Conservation (phyloP, 2,329 filamentous ascomycete genomes). For the Nemania sp. region DNA sequence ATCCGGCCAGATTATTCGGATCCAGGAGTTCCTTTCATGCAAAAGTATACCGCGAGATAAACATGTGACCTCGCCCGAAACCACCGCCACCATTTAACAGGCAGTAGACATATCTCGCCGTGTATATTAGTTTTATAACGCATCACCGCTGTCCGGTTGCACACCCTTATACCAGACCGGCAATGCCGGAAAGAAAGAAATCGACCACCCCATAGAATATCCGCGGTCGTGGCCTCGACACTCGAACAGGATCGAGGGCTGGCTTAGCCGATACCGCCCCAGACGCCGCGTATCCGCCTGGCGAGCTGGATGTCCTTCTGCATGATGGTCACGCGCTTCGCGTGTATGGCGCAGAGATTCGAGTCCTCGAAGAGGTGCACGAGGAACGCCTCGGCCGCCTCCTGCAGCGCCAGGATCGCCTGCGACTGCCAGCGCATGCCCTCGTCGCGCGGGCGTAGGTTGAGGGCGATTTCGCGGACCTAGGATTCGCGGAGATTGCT, state of each 20-base stretch:
- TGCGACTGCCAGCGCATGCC: constrained; percentile 95
- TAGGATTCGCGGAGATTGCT: constrained; percentile 31
- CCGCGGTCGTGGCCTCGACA: no score
- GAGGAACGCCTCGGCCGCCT: constrained; percentile 94
- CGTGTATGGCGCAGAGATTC: constrained; percentile 95
- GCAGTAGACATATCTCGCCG: no score
- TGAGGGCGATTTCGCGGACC: constrained; percentile 73
- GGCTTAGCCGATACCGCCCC: constrained; percentile 64
- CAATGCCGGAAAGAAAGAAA: no score
- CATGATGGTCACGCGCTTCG: constrained; percentile 96
- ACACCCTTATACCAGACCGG: no score
- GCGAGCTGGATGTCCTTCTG: constrained; percentile 97
- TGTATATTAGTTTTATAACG: no score
- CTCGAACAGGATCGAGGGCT: neutral
- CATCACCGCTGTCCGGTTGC: no score
- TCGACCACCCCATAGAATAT: no score
- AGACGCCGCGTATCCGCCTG: constrained; percentile 74
- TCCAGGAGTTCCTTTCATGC: no score
- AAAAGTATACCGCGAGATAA: no score
- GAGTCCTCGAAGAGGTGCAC: constrained; percentile 96
- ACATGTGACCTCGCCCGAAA: no score
- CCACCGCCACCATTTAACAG: no score
- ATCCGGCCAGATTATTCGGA: no score
- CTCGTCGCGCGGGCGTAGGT: constrained; percentile 62
- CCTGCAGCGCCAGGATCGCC: constrained; percentile 89